phyloP scores from a whole-genome alignment of 2,329 filamentous ascomycete species.

The Cladophialophora psammophila region DNA sequence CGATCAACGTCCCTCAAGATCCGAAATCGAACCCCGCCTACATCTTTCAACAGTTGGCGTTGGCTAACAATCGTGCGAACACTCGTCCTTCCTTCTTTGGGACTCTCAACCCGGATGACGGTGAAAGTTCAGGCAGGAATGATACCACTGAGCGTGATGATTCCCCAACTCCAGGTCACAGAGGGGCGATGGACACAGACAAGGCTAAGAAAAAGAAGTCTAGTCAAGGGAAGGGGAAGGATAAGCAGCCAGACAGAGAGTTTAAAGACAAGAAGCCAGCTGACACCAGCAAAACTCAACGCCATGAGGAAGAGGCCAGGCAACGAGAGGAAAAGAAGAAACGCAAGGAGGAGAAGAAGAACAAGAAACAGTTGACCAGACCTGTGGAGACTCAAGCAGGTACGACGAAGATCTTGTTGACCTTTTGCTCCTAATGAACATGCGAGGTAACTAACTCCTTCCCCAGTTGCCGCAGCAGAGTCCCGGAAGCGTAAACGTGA shows the following conservation, averaged over 20 bases:
- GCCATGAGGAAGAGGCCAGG: conserved; percentile 12
- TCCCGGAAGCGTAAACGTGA: conserved; percentile 29
- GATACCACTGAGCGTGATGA: conserved; percentile 18
- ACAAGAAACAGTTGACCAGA: neutral
- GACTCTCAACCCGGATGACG: conserved; percentile 8
- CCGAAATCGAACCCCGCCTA: conserved; percentile 26
- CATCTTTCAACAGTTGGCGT: conserved; percentile 40
- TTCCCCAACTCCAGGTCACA: conserved; percentile 19
- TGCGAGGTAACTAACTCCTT: neutral
- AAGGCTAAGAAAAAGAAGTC: conserved; percentile 25
- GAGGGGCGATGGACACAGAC: conserved; percentile 17
- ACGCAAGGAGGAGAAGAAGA: conserved; percentile 14
- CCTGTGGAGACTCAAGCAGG: conserved; percentile 1
- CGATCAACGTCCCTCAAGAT: conserved; percentile 26
- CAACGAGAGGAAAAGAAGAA: conserved; percentile 21
- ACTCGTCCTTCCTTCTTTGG: conserved; percentile 19
- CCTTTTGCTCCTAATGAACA: neutral
- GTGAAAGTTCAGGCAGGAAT: conserved; percentile 9
- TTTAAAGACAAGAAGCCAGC: conserved; percentile 11
- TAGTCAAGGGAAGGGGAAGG: conserved; percentile 16
- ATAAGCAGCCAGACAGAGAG: conserved; percentile 12
- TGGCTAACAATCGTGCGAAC: conserved; percentile 25
- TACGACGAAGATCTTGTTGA: neutral
- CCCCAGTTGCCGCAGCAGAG: neutral
- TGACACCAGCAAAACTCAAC: neutral